A percentile compares a stretch with the other conserved stretches of the same genome.
phyloP scores from a whole-genome alignment of 1,284 basidiomycete species.

The Cutaneotrichosporon arboriforme region DNA sequence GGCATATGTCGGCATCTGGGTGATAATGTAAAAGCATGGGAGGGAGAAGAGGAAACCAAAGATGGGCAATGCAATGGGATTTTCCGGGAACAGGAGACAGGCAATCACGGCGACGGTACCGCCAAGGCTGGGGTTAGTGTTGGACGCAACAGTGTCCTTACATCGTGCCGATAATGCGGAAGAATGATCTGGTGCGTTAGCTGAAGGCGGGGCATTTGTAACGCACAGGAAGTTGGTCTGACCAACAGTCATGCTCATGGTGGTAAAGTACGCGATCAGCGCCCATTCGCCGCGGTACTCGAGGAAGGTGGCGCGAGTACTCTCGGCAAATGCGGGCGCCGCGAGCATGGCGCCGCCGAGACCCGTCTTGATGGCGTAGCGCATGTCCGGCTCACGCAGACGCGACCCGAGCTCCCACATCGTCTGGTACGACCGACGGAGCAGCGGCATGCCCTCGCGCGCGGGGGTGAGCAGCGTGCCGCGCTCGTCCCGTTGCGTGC shows the following conservation, averaged over 20 bases:
- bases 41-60: conserved; percentile 87
- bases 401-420: conserved; percentile 71
- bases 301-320: conserved; percentile 69
- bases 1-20: conserved; percentile 65
- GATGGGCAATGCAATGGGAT: conserved; percentile 66
- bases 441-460: conserved; percentile 55
- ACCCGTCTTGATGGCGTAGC: conserved; percentile 82
- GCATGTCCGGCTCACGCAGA: conserved; percentile 68
- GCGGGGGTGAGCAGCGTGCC: conserved; percentile 76
- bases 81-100: conserved; percentile 69
- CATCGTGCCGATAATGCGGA: conserved; percentile 77
- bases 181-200: conserved; percentile 39
- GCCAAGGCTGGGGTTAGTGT: conserved; percentile 57
- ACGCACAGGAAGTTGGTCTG: conserved; percentile 73
- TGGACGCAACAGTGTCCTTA: conserved; percentile 33
- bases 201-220: background rate
- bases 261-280: conserved; percentile 82
- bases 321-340: conserved; percentile 75
- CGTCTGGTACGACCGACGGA: conserved; percentile 60
- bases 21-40: conserved; percentile 89
- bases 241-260: conserved; percentile 75
- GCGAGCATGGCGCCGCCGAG: conserved; percentile 64
- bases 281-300: conserved; percentile 88
- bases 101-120: conserved; percentile 67
- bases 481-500: conserved; percentile 70